Evolutionary conservation across 2,329 filamentous ascomycete species (phyloP).

Genomic region (Talaromyces sp.): DNA sequence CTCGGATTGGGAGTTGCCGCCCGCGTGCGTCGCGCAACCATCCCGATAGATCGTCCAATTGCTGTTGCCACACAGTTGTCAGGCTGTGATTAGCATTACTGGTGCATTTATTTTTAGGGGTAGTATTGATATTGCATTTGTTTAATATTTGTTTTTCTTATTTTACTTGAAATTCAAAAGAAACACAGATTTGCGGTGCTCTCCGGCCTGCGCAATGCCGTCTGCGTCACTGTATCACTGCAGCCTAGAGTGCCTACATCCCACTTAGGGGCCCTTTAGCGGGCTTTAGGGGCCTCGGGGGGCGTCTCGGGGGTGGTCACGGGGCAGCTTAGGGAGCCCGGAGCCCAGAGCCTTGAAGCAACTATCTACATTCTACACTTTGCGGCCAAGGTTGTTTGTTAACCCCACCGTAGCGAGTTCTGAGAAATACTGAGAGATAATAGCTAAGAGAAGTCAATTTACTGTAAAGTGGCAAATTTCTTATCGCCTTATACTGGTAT

Average conservation of each 20-base stretch:
- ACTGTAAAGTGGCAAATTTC: neutral
- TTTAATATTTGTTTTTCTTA: neutral
- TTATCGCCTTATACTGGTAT: neutral
- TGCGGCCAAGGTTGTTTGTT: neutral
- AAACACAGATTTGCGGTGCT: neutral
- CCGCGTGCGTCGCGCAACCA: neutral
- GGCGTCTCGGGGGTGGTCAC: neutral
- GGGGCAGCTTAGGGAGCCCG: neutral
- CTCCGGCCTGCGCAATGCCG: neutral
- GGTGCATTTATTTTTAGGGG: neutral
- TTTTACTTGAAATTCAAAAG: neutral
- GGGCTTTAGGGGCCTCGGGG: neutral
- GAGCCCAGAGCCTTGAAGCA: neutral
- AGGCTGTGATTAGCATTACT: neutral
- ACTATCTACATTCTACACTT: neutral
- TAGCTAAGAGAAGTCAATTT: neutral
- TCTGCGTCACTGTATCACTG: neutral
- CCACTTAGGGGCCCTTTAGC: neutral
- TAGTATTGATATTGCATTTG: neutral
- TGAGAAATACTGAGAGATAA: neutral
- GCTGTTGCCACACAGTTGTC: neutral
- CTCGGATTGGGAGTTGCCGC: neutral
- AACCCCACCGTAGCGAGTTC: no score
- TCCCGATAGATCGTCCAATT: neutral
- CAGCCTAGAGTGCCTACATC: neutral